These are phyloP conservation scores for Chaetomium sp. DNA, from an alignment of 2,329 filamentous ascomycete species.

Conservation along the genomic window DNA sequence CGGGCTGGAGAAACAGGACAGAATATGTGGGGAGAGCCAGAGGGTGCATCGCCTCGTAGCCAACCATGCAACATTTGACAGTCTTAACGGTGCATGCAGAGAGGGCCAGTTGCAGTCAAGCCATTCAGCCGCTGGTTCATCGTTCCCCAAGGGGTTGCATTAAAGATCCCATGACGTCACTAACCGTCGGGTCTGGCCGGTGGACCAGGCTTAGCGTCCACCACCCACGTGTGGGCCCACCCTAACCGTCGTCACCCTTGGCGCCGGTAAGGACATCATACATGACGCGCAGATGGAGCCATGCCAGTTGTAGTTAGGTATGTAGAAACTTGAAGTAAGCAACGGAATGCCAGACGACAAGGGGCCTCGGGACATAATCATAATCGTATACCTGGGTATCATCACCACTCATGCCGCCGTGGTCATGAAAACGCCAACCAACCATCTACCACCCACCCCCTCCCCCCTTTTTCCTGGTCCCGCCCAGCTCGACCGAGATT, in stretches of 20 bases:
- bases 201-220: not conserved
- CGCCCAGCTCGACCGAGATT: not conserved
- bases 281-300: not conserved
- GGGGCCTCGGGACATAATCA: not conserved
- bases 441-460: not conserved
- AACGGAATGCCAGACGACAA: not conserved
- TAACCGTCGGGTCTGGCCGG: not conserved
- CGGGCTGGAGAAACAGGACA: not conserved
- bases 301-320: too few species aligned
- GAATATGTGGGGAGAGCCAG: not conserved
- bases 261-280: not conserved
- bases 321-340: not conserved
- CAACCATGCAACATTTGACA: not conserved
- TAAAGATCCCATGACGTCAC: not conserved
- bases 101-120: not conserved
- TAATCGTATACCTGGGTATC: slow-evolving; percentile 6
- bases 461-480: not conserved
- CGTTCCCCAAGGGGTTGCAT: not conserved
- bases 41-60: not conserved
- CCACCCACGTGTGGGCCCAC: not conserved
- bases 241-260: not conserved
- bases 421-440: not conserved
- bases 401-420: slow-evolving; percentile 9
- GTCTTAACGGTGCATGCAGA: not conserved
- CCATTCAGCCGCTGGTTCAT: not conserved